Base-by-base conservation (phyloP, 2,329 filamentous ascomycete species). In the Apiospora phragmitis region DNA sequence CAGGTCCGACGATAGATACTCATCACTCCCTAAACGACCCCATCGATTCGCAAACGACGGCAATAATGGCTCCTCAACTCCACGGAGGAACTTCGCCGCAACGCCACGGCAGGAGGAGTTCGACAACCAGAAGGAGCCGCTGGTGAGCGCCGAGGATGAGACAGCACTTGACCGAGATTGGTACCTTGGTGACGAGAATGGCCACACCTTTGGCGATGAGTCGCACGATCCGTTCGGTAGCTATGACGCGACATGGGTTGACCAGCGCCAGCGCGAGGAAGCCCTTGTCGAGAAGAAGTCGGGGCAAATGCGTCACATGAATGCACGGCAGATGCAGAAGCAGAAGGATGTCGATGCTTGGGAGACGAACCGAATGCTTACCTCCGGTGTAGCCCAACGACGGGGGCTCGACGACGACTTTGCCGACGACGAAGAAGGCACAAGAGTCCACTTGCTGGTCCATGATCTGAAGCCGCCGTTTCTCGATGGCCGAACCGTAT, bases 311-410 rank as follows among this genome's bases (percentile, higher is more conserved):
- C 68, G 85, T 69, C 86, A 90, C 4, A 87, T 92, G 79, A 94
- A 90, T 78, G 92, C 92, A 62, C 88, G 93, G 68, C 91, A 92
- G 72, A 87, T 94, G 71, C 94, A 97, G 81, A 93, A 95, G 76
- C 94, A 97, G 80, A 94, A 93, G 79, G 96, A 99, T 79, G 94
- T 96, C 59, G 96, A 99, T 82, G 95, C 95, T 0, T 99, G 96
- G 96, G 97, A 99, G 82, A 96, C 95, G 21, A 99, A 99, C 80
- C 93, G 96, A 71, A 98, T 99, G 96, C 87, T 99, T 72, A 96
- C 95, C 1, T 98, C 95, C 26, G 95, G 95, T 70, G 95, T 99
- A 24, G 96, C 96, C 24, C 97, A 99, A 81, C 87, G 95, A 77
- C 87, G 94, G 75, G 93, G 96, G 76, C 90, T 94, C 79, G 91